Conservation (phyloP, 306 rosid species). For the Quercus agrifolia region DNA sequence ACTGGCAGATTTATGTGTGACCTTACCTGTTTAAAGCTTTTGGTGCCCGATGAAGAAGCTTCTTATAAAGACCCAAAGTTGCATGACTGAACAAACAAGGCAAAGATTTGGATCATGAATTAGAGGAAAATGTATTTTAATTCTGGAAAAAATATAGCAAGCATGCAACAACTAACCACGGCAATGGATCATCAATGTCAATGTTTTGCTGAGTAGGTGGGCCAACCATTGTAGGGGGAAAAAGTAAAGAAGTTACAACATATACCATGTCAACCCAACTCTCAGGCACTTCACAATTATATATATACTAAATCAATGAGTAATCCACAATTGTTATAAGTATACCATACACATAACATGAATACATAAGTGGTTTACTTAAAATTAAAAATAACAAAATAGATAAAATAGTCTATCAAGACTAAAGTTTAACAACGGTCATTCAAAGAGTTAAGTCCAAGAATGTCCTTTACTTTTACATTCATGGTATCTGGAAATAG, state of each 20-base stretch:
- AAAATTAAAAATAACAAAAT: too few species aligned
- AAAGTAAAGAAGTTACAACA: not conserved
- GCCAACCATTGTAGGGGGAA: not conserved
- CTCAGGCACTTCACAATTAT: not conserved
- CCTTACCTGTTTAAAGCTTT: slow-evolving; percentile 73
- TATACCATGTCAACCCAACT: not conserved
- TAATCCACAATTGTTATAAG: not conserved
- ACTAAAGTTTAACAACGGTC: too few species aligned
- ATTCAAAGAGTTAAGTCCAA: too few species aligned
- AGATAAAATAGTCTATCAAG: too few species aligned
- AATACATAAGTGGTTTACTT: not conserved
- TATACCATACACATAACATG: not conserved
- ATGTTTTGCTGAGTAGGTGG: not conserved
- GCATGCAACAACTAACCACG: not conserved
- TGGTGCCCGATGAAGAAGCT: slow-evolving; percentile 78
- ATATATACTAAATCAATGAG: not conserved
- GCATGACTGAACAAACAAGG: slow-evolving; percentile 62
- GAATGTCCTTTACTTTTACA: too few species aligned
- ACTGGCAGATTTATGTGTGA: not conserved
- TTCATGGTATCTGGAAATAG: too few species aligned
- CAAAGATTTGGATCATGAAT: not conserved
- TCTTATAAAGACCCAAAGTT: slow-evolving; percentile 87
- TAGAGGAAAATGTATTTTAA: not conserved
- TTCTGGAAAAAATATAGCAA: slow-evolving; percentile 10
- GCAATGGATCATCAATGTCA: not conserved